These are phyloP conservation scores for Fonsecaea pedrosoi DNA, from an alignment of 2,329 filamentous ascomycete genomes.

Conservation along the genomic window DNA sequence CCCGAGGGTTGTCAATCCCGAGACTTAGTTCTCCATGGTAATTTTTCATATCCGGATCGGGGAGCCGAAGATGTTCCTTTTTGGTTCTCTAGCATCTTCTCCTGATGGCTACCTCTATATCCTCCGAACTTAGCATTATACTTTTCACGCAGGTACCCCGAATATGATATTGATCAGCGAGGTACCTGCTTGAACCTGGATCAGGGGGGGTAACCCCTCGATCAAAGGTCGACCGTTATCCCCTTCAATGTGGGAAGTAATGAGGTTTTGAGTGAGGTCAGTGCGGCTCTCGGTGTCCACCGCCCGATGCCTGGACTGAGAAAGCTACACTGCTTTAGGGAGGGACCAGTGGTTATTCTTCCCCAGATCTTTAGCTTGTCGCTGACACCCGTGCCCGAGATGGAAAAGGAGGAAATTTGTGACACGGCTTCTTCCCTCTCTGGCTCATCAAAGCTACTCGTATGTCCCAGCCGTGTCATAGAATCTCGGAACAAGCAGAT, in stretches of 20 bases:
- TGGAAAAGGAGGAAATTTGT: slow-evolving; percentile 15
- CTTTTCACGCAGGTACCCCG: neutral
- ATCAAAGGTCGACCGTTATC: neutral
- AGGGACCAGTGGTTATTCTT: slow-evolving; percentile 6
- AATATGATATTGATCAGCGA: neutral
- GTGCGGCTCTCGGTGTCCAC: neutral
- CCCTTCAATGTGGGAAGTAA: neutral
- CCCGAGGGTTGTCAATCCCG: neutral
- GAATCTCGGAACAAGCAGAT: slow-evolving; percentile 13
- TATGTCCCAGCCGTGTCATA: slow-evolving; percentile 10
- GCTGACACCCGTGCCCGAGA: neutral
- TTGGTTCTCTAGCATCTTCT: neutral
- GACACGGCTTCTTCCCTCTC: neutral
- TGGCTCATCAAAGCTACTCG: too few relatives aligned
- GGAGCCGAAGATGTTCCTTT: slow-evolving; percentile 1
- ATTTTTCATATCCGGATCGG: neutral
- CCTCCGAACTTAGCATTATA: neutral
- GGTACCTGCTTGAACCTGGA: neutral
- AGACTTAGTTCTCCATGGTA: slow-evolving; percentile 1
- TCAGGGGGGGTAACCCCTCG: neutral
- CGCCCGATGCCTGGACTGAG: neutral
- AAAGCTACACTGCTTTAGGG: slow-evolving; percentile 14
- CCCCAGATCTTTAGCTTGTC: slow-evolving; percentile 20
- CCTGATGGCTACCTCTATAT: neutral
- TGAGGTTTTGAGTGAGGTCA: neutral